A percentile compares a stretch with the other conserved stretches of the same genome.
These are phyloP conservation scores for Kodamaea sp. DNA, from an alignment of 1,139 yeast species.

Conservation along the genomic window DNA sequence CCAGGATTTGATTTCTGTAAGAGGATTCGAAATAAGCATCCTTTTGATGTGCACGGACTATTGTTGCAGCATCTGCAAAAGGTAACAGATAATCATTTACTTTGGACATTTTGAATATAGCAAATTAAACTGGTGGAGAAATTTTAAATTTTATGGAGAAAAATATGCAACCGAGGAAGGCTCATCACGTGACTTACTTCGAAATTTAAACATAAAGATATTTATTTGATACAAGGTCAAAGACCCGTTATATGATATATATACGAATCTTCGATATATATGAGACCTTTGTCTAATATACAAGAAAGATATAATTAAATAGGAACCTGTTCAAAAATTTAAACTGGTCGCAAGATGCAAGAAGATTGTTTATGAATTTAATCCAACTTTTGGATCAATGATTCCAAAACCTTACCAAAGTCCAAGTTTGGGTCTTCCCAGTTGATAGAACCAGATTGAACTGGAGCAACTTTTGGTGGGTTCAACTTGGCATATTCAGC, in stretches of 20 bases:
- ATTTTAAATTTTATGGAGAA: too few species aligned
- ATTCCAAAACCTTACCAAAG: constrained; percentile 52
- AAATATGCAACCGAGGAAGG: too few species aligned
- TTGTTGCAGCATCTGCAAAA: constrained; percentile 48
- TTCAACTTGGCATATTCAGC: constrained; percentile 76
- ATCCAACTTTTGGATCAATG: constrained; percentile 43
- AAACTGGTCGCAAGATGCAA: too few species aligned
- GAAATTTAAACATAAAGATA: too few species aligned
- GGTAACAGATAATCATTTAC: constrained; percentile 34
- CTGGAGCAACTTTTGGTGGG: constrained; percentile 38
- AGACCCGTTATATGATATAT: too few species aligned
- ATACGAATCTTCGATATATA: too few species aligned
- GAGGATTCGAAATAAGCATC: constrained; percentile 68
- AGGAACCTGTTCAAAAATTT: too few species aligned
- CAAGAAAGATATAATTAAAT: too few species aligned
- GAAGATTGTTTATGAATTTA: constrained; percentile 12
- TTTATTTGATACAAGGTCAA: too few species aligned
- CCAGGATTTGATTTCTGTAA: constrained; percentile 52
- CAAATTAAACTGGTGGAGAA: too few species aligned
- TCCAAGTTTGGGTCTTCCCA: constrained; percentile 92
- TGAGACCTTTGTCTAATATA: too few species aligned
- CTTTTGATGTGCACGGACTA: constrained; percentile 81
- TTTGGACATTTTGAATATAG: constrained; percentile 19
- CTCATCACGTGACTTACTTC: too few species aligned
- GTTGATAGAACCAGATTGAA: constrained; percentile 49